Evolutionary conservation across 768 basidiomycete genomes (phyloP).

Genomic region (Suillus discolor): DNA sequence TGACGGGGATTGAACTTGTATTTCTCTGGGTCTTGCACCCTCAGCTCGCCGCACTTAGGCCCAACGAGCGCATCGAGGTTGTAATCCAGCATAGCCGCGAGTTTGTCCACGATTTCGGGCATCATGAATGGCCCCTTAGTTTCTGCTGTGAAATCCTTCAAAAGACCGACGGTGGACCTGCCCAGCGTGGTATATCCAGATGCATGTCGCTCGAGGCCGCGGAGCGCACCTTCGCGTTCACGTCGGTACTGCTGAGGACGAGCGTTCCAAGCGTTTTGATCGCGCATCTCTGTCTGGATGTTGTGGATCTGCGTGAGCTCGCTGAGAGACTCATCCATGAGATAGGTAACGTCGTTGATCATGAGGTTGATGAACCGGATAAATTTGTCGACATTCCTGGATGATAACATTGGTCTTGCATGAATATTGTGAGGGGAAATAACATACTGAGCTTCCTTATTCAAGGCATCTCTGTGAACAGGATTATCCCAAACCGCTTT

Average conservation of each 20-base stretch:
- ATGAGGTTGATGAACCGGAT: constrained; percentile 95
- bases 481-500: constrained; percentile 93
- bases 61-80: constrained; percentile 90
- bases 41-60: constrained; percentile 83
- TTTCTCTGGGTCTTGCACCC: constrained; percentile 84
- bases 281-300: constrained; percentile 84
- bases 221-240: constrained; percentile 79
- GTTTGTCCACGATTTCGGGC: constrained; percentile 91
- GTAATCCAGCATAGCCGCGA: constrained; percentile 97
- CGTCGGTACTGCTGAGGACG: constrained; percentile 72
- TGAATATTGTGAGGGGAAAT: neutral
- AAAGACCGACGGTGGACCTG: constrained; percentile 83
- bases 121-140: constrained; percentile 93
- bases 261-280: constrained; percentile 69
- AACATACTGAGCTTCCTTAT: constrained; percentile 71
- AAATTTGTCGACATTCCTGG: constrained; percentile 88
- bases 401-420: constrained; percentile 12
- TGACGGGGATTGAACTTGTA: constrained; percentile 85
- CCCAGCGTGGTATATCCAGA: constrained; percentile 87
- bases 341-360: constrained; percentile 99
- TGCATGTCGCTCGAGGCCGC: constrained; percentile 81
- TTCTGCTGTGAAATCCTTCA: constrained; percentile 91
- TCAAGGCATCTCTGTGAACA: constrained; percentile 83
- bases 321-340: constrained; percentile 93
- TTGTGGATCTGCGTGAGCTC: constrained; percentile 87